A percentile compares a stretch with the other conserved stretches of the same genome.
Evolutionary conservation across 1,139 yeast species (phyloP).

Genomic region (Taphrina sp.): DNA sequence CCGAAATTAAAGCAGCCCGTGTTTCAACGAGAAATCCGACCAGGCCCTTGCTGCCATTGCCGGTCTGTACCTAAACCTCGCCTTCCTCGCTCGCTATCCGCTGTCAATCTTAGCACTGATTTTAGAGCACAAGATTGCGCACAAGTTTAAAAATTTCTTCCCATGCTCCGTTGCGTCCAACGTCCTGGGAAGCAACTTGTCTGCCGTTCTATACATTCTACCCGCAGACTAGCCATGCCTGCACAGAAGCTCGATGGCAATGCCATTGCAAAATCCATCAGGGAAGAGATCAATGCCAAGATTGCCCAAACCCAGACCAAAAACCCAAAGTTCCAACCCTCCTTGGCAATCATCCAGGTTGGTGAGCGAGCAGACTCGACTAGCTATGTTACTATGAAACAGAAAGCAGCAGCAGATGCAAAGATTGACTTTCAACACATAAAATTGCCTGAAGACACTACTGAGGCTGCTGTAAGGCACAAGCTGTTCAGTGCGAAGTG

Average conservation of each 20-base stretch:
- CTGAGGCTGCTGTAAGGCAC: slow-evolving; percentile 43
- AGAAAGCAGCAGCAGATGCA: slow-evolving; percentile 69
- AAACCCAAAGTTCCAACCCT: slow-evolving; percentile 58
- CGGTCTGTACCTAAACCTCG: too few relatives aligned
- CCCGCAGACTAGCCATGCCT: slow-evolving; percentile 21
- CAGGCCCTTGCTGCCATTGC: too few relatives aligned
- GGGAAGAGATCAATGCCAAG: slow-evolving; percentile 36
- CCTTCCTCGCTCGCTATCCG: too few relatives aligned
- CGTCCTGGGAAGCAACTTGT: background rate
- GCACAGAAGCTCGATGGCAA: slow-evolving; percentile 33
- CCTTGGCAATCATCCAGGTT: slow-evolving; percentile 80
- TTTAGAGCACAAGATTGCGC: too few relatives aligned
- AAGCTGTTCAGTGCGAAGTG: background rate
- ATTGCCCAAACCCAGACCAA: slow-evolving; percentile 33
- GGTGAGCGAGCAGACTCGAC: slow-evolving; percentile 87
- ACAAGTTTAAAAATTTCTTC: too few relatives aligned
- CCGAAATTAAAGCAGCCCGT: too few relatives aligned
- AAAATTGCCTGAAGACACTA: slow-evolving; percentile 58
- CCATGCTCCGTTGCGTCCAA: slow-evolving; percentile 4
- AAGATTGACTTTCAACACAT: slow-evolving; percentile 68
- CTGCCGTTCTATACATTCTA: background rate
- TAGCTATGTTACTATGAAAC: slow-evolving; percentile 92
- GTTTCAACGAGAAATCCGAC: too few relatives aligned
- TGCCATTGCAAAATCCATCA: slow-evolving; percentile 35
- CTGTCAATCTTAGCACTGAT: too few relatives aligned